A percentile compares a stretch with the other conserved stretches of the same genome.
phyloP scores from a whole-genome alignment of 2,329 filamentous ascomycete genomes.

The Cryoendolithus antarcticus region DNA sequence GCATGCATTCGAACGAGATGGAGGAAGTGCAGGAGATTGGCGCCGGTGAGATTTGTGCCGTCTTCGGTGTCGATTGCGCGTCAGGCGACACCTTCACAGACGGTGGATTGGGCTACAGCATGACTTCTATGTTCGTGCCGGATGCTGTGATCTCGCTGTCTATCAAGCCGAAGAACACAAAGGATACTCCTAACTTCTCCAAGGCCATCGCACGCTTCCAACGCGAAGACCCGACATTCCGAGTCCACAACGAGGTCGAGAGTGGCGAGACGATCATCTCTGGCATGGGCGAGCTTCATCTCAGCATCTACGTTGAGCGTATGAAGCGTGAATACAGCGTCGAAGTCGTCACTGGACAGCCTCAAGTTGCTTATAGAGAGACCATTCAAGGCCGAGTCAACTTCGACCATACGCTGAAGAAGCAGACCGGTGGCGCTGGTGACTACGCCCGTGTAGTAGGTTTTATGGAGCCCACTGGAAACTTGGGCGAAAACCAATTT shows the following conservation, averaged over 20 bases:
- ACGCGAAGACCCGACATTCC: slow-evolving; percentile 94
- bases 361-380: slow-evolving; percentile 93
- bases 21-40: slow-evolving; percentile 88
- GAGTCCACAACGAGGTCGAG: slow-evolving; percentile 82
- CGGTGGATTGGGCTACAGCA: slow-evolving; percentile 79
- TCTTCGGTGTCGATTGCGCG: slow-evolving; percentile 95
- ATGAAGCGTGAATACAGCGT: slow-evolving; percentile 95
- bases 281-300: slow-evolving; percentile 93
- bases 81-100: slow-evolving; percentile 98
- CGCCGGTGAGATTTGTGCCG: slow-evolving; percentile 94
- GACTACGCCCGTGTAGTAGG: slow-evolving; percentile 90
- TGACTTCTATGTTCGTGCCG: slow-evolving; percentile 97
- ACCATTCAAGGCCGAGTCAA: slow-evolving; percentile 69
- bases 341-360: slow-evolving; percentile 89
- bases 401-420: slow-evolving; percentile 89
- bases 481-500: slow-evolving; percentile 65
- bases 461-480: slow-evolving; percentile 74
- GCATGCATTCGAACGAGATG: slow-evolving; percentile 99
- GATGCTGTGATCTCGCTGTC: slow-evolving; percentile 97
- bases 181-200: slow-evolving; percentile 85
- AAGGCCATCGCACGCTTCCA: slow-evolving; percentile 99
- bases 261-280: slow-evolving; percentile 95
- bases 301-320: slow-evolving; percentile 95
- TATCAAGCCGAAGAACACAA: slow-evolving; percentile 88
- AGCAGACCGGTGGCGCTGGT: slow-evolving; percentile 89